phyloP scores from a whole-genome alignment of 768 basidiomycete genomes.

The Phallus indusiatus region DNA sequence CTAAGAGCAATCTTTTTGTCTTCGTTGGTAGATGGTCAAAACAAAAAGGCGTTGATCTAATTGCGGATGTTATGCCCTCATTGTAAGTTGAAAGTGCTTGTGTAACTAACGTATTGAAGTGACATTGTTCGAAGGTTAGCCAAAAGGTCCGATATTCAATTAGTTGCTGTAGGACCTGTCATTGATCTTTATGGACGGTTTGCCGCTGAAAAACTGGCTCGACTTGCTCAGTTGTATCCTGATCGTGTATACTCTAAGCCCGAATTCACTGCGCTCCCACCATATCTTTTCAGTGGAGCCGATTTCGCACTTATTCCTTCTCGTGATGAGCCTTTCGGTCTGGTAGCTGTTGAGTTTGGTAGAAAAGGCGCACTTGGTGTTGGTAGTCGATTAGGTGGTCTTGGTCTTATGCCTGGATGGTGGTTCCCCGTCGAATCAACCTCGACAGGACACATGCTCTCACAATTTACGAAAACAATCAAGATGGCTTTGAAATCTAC shows the following conservation, averaged over 20 bases:
- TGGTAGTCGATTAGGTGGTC: conserved; percentile 86
- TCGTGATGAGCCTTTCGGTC: conserved; percentile 91
- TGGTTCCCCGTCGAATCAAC: conserved; percentile 97
- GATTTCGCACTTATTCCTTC: conserved; percentile 95
- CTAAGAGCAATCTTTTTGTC: conserved; percentile 83
- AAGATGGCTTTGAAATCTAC: conserved; percentile 89
- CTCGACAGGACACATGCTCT: conserved; percentile 89
- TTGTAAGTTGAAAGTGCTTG: conserved; percentile 40
- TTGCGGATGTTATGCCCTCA: conserved; percentile 90
- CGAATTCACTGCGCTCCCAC: conserved; percentile 89
- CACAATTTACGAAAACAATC: conserved; percentile 89
- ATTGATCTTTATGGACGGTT: conserved; percentile 94
- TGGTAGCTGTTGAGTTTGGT: conserved; percentile 95
- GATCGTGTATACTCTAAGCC: conserved; percentile 94
- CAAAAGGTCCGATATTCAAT: conserved; percentile 76
- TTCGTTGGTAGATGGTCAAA: conserved; percentile 98
- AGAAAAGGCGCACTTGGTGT: conserved; percentile 95
- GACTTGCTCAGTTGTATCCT: conserved; percentile 92
- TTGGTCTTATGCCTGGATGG: conserved; percentile 98
- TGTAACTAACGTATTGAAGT: conserved; percentile 1
- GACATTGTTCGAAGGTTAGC: conserved; percentile 46
- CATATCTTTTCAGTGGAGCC: conserved; percentile 89
- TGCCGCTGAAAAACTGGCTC: conserved; percentile 86
- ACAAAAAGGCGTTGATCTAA: conserved; percentile 96
- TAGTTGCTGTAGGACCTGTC: conserved; percentile 87